Base-by-base conservation (phyloP, 495 filamentous ascomycete genomes). In the Paragyromitra xinjiangensis region DNA sequence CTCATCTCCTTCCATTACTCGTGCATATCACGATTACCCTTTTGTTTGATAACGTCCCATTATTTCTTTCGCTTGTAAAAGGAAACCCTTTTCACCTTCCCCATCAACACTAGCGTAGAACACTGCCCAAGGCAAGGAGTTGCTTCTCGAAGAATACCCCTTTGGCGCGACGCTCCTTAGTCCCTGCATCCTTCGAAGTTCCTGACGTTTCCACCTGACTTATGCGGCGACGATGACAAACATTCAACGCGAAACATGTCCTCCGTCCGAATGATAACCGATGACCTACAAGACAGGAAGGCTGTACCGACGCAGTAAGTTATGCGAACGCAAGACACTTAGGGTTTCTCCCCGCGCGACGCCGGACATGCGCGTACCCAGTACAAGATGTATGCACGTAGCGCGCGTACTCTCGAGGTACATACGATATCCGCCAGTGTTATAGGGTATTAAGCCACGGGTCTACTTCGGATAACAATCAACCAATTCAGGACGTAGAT, bases 141-240 rank as follows among this genome's bases (percentile, higher is more conserved):
- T 55, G 37, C 37, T 75, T 75, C 73, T 76, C 73, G 73, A 76
- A 76, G 73, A 37, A 58, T 76, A 4, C 73, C 67, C 22, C 34
- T 71, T 76, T 64, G 45, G 59, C 61, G 48, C 40, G 7, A 50
- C 63, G 12, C 11, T 58, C 16, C 64, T 11, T 40, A 53, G 44
- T 63, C 71, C 71, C 71, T 74, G 55, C 72, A 61, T 69, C 56
- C 37, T 63, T 69, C 53, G 3, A 69, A 11, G n/a, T 24, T 44
- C 44, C 40, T 64, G n/a, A 9, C 51, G 48, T 58, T 58, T 69
- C 29, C n/a, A 6, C 39, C 11, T 42, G 34, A 26, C 8, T 14
- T 6, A n/a, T 37, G 40, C 34, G 6, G n/a, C 56, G 29, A 45
- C 22, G 40, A 24, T 40, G 40, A 24, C 22, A 26, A 65, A 29